Evolutionary conservation across 805 yeast species (phyloP), one percentile per base, ranked within the genome.

Genomic region (Schizosaccharomyces osmophilus): DNA sequence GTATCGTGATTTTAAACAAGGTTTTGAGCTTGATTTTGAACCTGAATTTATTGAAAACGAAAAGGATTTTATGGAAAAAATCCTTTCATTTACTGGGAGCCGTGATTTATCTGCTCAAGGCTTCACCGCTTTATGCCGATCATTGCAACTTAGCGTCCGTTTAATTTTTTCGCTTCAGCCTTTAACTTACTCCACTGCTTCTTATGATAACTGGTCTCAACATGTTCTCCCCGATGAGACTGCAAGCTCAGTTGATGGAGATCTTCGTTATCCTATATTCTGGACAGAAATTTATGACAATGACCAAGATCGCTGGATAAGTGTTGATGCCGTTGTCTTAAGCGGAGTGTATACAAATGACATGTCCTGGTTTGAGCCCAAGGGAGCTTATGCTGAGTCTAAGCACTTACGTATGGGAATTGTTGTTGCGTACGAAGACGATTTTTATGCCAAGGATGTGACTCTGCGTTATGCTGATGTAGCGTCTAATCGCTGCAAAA

Each of bases 261-360:
- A 71, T 61, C 63, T 70, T 59, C 67, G 68, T 8, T 83, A 74
- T 67, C 97, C 97, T 0, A 77, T 88, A 0, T 88, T 83, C 68
- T 93, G 98, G 98, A 82, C 82, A 26, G 98, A 93, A 69, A 95
- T 85, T 0, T 90, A 95, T 95, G 89, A 90, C 69, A 78, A 78
- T 60, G 79, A 77, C 63, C 72, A 80, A 4, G 77, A 81, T 63
- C 79, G 76, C 60, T 90, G 96, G 94, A 77, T 88, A n/a, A 80
- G 94, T 1, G 76, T 88, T 1, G 98, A 93, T 67, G 93, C 97
- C 0, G 73, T 83, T 0, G 82, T 83, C 36, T 77, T 82, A 62
- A 71, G 79, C 62, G 70, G 77, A 8, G 79, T 87, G 48, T 95
- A 87, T 69, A 74, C 79, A 42, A 78, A 83, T 6, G 78, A 80